Evolutionary conservation across 257 asterid genomes (phyloP), one percentile per base, ranked within the genome.

Genomic region (Solanum gandarillasii): DNA sequence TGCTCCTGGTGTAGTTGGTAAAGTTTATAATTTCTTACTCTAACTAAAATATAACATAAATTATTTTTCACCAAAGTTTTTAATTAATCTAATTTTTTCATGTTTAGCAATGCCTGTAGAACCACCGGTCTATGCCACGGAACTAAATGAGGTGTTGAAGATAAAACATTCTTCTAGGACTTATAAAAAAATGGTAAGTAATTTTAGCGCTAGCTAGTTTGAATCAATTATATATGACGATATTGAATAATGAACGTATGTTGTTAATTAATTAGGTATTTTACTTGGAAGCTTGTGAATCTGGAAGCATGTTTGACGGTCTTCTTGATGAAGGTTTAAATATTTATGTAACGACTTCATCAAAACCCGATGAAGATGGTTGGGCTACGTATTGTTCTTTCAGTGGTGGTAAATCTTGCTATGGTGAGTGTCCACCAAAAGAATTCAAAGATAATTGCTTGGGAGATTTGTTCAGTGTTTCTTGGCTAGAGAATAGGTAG

Each of bases 401-500:
- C 16, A 27, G 1, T 38, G 65, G 9, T 38, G 35, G 18, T 58
- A 21, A 8, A 3, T 58, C 32, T 6, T 35, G 82, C 52, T 9
- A 12, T 9, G 98, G 98, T 71, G 97, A 94, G 41, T 86, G 92
- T 92, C 97, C 97, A 7, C 82, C 82, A 4, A 2, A 9, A 6
- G 81, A 73, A 0, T 73, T 3, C 27, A 73, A 95, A 6, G 94
- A 91, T 27, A 91, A 98, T 76, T 96, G 99, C 93, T 91, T 96
- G 92, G 99, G 99, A 23, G 99, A 96, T 93, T 91, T 95, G 83
- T 95, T 94, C 38, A 95, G 99, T 87, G 89, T 96, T 92, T 93
- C 99, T 87, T 96, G 99, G 99, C 92, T 95, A 95, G 99, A 96
- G 85, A 98, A 96, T 89, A 89, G 98, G 98, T 94, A 92, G 27